Evolutionary conservation across 805 yeast species (phyloP).

Genomic region (Metschnikowia lachancei): DNA sequence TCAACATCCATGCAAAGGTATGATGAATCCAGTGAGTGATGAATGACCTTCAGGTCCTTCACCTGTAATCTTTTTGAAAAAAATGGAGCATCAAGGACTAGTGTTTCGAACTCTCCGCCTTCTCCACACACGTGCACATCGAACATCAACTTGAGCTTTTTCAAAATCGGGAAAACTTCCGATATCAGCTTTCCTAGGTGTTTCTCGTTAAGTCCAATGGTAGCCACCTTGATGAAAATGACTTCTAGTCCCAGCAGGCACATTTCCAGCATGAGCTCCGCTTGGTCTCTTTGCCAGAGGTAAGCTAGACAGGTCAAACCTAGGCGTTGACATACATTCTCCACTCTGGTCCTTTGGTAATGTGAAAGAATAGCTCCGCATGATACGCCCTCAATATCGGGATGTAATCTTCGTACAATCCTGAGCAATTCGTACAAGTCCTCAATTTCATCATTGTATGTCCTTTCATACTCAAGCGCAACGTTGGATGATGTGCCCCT

Average conservation of each 20-base stretch:
- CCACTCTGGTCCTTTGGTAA: constrained; percentile 94
- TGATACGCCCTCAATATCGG: constrained; percentile 80
- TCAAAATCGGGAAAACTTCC: constrained; percentile 57
- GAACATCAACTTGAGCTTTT: constrained; percentile 55
- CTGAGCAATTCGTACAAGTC: constrained; percentile 60
- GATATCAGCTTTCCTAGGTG: constrained; percentile 70
- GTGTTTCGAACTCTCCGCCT: constrained; percentile 96
- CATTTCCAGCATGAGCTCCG: constrained; percentile 80
- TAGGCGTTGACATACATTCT: constrained; percentile 76
- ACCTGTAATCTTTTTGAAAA: constrained; percentile 54
- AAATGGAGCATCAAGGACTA: constrained; percentile 88
- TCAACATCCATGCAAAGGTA: constrained; percentile 59
- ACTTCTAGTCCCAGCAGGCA: constrained; percentile 68
- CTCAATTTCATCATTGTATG: constrained; percentile 82
- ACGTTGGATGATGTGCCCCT: constrained; percentile 61
- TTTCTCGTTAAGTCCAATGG: constrained; percentile 66
- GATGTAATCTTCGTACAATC: constrained; percentile 50
- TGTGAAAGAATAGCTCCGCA: constrained; percentile 95
- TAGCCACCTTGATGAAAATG: constrained; percentile 87
- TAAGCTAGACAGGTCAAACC: constrained; percentile 69
- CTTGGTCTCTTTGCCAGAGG: constrained; percentile 88
- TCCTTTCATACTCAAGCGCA: constrained; percentile 63
- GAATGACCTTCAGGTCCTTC: constrained; percentile 36
- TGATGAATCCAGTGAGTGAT: constrained; percentile 67
- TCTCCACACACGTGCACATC: constrained; percentile 97